phyloP scores from a whole-genome alignment of 805 yeast genomes.

The Yarrowia divulgata region DNA sequence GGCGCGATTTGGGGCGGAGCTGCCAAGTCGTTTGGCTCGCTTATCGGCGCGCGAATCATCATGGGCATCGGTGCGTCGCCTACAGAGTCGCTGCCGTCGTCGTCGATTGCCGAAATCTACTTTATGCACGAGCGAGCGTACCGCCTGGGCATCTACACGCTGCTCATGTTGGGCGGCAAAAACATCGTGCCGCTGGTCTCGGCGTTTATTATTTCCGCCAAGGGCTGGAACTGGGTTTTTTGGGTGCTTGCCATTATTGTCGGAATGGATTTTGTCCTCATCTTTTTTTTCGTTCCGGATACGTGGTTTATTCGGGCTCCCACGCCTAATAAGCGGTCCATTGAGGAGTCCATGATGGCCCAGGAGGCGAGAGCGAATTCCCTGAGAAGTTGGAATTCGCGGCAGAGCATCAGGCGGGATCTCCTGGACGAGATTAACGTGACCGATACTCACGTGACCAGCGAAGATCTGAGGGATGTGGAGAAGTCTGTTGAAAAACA shows the following conservation, averaged over 20 bases:
- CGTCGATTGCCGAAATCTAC: conserved; percentile 67
- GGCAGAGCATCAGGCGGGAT: background rate
- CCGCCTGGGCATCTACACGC: conserved; percentile 64
- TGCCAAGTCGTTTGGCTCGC: conserved; percentile 57
- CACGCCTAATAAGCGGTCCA: conserved; percentile 56
- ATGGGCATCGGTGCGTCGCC: conserved; percentile 69
- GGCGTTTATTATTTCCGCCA: conserved; percentile 58
- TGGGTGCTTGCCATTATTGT: conserved; percentile 64
- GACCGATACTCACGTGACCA: too few relatives aligned
- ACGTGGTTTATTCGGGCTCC: conserved; percentile 69
- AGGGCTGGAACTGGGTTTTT: conserved; percentile 66
- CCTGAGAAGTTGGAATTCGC: conserved; percentile 33
- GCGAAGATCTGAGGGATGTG: background rate
- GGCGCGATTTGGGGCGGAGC: conserved; percentile 65
- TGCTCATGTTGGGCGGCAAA: conserved; percentile 67
- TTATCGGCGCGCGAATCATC: conserved; percentile 65
- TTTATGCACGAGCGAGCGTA: conserved; percentile 69
- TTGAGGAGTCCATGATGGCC: conserved; percentile 59
- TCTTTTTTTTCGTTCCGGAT: conserved; percentile 66
- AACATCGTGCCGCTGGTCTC: conserved; percentile 64
- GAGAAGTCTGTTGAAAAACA: background rate
- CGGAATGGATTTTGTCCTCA: conserved; percentile 56
- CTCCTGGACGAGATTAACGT: background rate
- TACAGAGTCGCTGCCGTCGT: conserved; percentile 64
- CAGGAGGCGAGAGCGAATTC: conserved; percentile 51